Evolutionary conservation across 2,329 filamentous ascomycete genomes (phyloP), one percentile per base, ranked within the genome.

Genomic region (Fusarium cyanostomum): DNA sequence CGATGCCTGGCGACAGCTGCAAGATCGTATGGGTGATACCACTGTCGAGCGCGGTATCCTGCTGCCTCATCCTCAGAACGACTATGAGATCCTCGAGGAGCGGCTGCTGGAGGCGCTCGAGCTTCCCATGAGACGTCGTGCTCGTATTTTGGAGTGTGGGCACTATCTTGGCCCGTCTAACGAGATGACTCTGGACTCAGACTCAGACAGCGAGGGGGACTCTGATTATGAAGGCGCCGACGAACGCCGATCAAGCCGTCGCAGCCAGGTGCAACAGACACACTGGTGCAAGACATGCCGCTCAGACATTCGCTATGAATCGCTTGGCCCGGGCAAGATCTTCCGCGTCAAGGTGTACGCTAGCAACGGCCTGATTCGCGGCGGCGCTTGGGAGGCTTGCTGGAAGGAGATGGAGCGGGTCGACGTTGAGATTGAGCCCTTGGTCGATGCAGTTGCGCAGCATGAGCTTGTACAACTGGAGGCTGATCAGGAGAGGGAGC

Each of bases 381-480:
- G 92, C 6, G 92, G 92, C 0, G 94, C 95, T 0, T 99, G 95
- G 95, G 86, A 87, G 5, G 94, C 94, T 3, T 94, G 92, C 56
- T 99, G 94, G 94, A 91, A 87, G 68, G 94, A 98, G 77, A 99
- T 99, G 95, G 95, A 99, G 78, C 86, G 94, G n/a, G 92, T 98
- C 0, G 95, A 99, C 72, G 92, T 96, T 2, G 94, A 98, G 76
- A 86, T 99, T 49, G 87, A 91, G 69, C 91, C 95, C 4, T 85
- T 89, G 71, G 83, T 93, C 10, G 85, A 87, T 15, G 75, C 84
- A 0, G 77, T 81, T 2, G 72, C 89, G 11, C 82, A 87, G 51
- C 82, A 83, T 15, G 86, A 87, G 64, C 78, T 93, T 16, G 85
- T 88, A 56, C 79, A 78, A n/a, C 76, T 89, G 8, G 80, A 79